Base-by-base conservation (phyloP, 495 filamentous ascomycete genomes). In the Podospora fimiseda region DNA sequence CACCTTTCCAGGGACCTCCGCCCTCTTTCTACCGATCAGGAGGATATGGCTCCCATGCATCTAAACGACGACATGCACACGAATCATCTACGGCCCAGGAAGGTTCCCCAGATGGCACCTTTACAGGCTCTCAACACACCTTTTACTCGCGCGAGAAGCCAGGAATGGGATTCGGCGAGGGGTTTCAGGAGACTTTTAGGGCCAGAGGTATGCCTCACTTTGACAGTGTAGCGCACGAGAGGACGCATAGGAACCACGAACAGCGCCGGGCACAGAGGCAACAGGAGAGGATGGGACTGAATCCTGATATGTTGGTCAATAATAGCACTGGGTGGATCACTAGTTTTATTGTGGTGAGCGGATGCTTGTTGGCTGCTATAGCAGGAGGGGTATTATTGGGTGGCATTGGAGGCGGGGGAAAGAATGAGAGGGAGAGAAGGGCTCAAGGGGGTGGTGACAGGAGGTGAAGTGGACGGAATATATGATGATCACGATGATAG, bases 11-110 rank as follows among this genome's bases (percentile, higher is more conserved):
- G 1, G 93, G 93, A 0, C 91, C 93, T 8, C 92, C 93, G 51
- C 92, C 93, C 0, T 86, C 81, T 55, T 98, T 96, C 68, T 95
- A 86, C 65, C 75, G 80, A 15, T 82, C 77, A 48, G 91, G 89
- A 1, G 90, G 89, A 3, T 89, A 83, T 80, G 82, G 79, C 18
- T 54, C 68, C 27, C 74, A 82, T 39, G 51, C 60, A 13, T 66
- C 71, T 42, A 80, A 83, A 67, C 55, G 82, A 49, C 43, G 63
- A 43, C 53, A 65, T 19, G 74, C 73, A 51, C 74, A 76, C 52
- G 69, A 71, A 50, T 60, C 66, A 52, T 67, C 64, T 39, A 69
- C 72, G 20, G 65, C 39, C 7, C 39, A 33, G 2, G 23, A 16
- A 4, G 40, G 27, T 0, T 7, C 21, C 2, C 38, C 16, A 2